phyloP scores from a whole-genome alignment of 2,329 filamentous ascomycete species.

The Gaeumannomyces tritici region DNA sequence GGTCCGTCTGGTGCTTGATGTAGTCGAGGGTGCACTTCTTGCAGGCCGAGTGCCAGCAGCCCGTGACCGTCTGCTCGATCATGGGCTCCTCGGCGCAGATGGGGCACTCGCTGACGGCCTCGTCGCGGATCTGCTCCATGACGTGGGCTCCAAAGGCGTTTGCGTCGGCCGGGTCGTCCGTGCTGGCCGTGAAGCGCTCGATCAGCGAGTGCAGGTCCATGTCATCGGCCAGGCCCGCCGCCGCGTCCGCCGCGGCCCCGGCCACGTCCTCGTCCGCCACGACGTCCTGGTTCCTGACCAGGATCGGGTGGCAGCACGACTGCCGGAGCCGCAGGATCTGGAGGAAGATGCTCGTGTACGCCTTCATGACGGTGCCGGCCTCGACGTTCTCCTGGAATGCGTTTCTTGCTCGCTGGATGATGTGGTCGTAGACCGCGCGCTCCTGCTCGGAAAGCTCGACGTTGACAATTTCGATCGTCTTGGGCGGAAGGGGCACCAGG shows the following conservation, averaged over 20 bases:
- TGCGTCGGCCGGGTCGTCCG: constrained; percentile 50
- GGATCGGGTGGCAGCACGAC: constrained; percentile 83
- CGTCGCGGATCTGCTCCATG: constrained; percentile 81
- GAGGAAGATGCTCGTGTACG: constrained; percentile 93
- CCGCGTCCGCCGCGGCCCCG: constrained; percentile 65
- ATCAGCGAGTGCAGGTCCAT: constrained; percentile 91
- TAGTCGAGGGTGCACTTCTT: constrained; percentile 87
- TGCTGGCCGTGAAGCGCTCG: constrained; percentile 66
- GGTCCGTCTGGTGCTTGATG: constrained; percentile 77
- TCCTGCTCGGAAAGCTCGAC: constrained; percentile 80
- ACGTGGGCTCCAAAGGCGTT: constrained; percentile 78
- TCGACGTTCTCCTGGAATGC: constrained; percentile 82
- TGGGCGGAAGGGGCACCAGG: constrained; percentile 72
- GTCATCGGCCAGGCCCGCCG: constrained; percentile 78
- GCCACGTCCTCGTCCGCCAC: constrained; percentile 85
- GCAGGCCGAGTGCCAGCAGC: constrained; percentile 96
- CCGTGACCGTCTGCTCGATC: constrained; percentile 87
- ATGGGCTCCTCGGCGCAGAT: constrained; percentile 95
- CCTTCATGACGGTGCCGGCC: constrained; percentile 86
- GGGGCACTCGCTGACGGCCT: constrained; percentile 82
- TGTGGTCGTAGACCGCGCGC: constrained; percentile 84
- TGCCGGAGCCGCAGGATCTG: constrained; percentile 90
- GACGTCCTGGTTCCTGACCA: constrained; percentile 77
- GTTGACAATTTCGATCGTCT: constrained; percentile 75
- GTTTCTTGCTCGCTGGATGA: constrained; percentile 72